Conservation (phyloP, 176 grass and related monocot genomes). For the Miscanthus lutarioriparius region DNA sequence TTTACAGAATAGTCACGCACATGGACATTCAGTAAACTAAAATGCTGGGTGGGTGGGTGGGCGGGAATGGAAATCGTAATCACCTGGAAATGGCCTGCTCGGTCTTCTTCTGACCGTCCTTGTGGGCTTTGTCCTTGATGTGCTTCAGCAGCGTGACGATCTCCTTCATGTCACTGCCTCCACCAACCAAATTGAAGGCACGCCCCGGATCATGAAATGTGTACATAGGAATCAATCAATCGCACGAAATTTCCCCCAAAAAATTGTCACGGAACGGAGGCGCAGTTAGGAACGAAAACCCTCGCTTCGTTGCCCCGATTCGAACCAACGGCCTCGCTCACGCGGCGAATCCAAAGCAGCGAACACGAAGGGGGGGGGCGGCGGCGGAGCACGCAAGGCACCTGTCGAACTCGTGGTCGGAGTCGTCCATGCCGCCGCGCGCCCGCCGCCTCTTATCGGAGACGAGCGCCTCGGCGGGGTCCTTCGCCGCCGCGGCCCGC, state of each 20-base stretch:
- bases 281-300: conserved; percentile 3
- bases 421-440: conserved; percentile 31
- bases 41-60: conserved; percentile 22
- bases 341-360: not conserved
- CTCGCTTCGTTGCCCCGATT: not conserved
- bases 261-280: not conserved
- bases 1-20: not conserved
- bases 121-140: conserved; percentile 75
- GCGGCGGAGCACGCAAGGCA: not conserved
- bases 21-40: not conserved
- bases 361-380: not conserved
- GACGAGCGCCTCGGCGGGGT: conserved; percentile 36
- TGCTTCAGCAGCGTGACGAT: conserved; percentile 61
- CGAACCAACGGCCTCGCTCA: not conserved
- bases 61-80: not conserved
- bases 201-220: conserved; percentile 9
- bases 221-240: not conserved
- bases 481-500: conserved; percentile 36
- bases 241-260: not conserved
- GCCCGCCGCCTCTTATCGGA: conserved; percentile 42
- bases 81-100: conserved; percentile 79
- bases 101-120: conserved; percentile 80
- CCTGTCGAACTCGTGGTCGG: conserved; percentile 45
- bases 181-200: not conserved
- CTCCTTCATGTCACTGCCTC: conserved; percentile 66